phyloP scores from a whole-genome alignment of 139 green algal genomes.

The Astrephomene gubernaculifera region DNA sequence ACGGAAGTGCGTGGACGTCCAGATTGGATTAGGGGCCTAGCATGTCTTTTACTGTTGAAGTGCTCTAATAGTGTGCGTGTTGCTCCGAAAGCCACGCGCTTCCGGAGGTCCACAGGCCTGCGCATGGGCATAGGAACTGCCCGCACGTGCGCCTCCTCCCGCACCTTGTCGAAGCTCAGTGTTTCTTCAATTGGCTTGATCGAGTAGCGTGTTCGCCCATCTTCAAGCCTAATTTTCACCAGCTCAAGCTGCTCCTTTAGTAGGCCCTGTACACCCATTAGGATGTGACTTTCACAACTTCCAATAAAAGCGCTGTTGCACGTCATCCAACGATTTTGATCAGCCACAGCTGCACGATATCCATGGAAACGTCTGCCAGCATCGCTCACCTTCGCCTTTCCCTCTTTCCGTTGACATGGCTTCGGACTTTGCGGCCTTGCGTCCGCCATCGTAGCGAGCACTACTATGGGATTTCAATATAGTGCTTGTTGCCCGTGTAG shows the following conservation, averaged over 20 bases:
- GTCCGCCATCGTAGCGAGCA: slow-evolving; percentile 4
- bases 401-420: slow-evolving; percentile 8
- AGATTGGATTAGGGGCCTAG: too few species aligned
- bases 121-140: too few species aligned
- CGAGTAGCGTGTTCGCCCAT: slow-evolving; percentile 69
- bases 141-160: too few species aligned
- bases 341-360: background rate
- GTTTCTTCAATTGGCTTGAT: slow-evolving; percentile 83
- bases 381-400: slow-evolving; percentile 12
- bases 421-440: slow-evolving; percentile 16
- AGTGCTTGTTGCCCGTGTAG: background rate
- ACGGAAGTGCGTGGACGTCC: too few species aligned
- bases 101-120: too few species aligned
- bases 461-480: background rate
- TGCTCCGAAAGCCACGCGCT: too few species aligned
- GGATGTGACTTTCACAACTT: too few species aligned
- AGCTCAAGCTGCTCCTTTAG: slow-evolving; percentile 91
- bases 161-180: slow-evolving; percentile 90
- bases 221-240: slow-evolving; percentile 58
- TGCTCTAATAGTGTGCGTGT: too few species aligned
- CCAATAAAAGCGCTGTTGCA: background rate
- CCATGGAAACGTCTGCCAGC: background rate
- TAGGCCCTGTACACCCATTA: slow-evolving; percentile 60
- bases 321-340: too few species aligned
- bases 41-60: too few species aligned